Conservation (phyloP, 2,329 filamentous ascomycete genomes). For the Cyphellophora europaea region DNA sequence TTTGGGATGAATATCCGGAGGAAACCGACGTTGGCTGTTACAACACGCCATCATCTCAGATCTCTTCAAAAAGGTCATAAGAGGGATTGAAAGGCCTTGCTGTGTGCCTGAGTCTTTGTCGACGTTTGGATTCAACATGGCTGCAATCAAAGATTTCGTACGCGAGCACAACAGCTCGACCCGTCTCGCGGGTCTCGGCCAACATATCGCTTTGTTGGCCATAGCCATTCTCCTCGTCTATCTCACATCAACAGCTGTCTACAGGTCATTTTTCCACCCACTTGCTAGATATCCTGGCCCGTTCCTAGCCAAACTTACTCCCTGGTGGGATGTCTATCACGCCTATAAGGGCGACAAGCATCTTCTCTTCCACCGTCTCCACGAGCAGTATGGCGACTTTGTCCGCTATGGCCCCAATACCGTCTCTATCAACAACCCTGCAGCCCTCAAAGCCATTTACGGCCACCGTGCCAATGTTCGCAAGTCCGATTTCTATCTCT, state of each 20-base stretch:
- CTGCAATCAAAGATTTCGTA: not conserved
- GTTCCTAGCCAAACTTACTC: conserved; percentile 28
- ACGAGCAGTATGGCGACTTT: conserved; percentile 4
- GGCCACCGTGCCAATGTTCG: conserved; percentile 21
- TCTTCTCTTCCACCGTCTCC: not conserved
- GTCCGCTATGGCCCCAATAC: conserved; percentile 22
- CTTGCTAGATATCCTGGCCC: conserved; percentile 44
- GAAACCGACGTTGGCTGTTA: no score
- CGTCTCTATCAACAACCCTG: conserved; percentile 16
- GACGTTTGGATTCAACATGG: no score
- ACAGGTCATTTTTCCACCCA: conserved; percentile 23
- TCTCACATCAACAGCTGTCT: conserved; percentile 11
- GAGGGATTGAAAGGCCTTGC: no score
- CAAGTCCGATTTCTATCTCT: conserved; percentile 18
- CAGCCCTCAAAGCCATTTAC: conserved; percentile 38
- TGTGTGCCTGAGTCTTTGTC: no score
- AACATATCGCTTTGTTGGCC: not conserved
- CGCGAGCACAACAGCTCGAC: not conserved
- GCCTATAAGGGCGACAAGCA: not conserved
- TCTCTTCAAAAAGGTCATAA: no score
- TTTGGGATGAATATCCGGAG: no score
- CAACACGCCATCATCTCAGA: no score
- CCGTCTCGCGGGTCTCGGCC: not conserved
- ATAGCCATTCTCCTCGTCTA: not conserved
- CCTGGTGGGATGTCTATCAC: conserved; percentile 2